Conservation (phyloP, 164 flowering plant species). For the Taxillus chinensis region DNA sequence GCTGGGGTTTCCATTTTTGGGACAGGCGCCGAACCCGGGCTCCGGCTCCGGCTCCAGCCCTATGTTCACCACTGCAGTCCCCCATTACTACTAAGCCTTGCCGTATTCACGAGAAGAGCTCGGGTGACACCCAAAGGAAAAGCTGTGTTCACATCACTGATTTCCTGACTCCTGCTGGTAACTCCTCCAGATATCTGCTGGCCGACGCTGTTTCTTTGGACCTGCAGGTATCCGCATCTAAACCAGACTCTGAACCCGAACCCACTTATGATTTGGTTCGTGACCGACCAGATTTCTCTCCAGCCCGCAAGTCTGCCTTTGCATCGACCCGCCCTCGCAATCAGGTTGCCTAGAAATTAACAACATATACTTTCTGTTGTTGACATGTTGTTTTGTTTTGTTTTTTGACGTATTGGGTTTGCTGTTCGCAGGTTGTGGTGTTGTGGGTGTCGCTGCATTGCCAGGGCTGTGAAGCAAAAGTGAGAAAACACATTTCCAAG, state of each 20-base stretch:
- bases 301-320: constrained; percentile 24
- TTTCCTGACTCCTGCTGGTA: constrained; percentile 20
- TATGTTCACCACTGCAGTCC: constrained; percentile 26
- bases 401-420: background rate
- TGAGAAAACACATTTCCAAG: constrained; percentile 79
- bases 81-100: constrained; percentile 34
- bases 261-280: constrained; percentile 16
- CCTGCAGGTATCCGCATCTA: constrained; percentile 3
- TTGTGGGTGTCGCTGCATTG: constrained; percentile 88
- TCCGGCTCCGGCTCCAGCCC: constrained; percentile 6
- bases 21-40: constrained; percentile 20
- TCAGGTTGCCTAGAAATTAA: constrained; percentile 20
- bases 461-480: constrained; percentile 92
- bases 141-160: constrained; percentile 35
- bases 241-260: constrained; percentile 16
- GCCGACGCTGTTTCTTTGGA: constrained; percentile 32
- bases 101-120: constrained; percentile 26
- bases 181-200: constrained; percentile 48
- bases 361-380: no score
- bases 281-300: constrained; percentile 12
- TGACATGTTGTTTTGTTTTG: background rate
- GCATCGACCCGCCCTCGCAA: constrained; percentile 19
- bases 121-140: constrained; percentile 15
- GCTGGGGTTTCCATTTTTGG: constrained; percentile 20
- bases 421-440: constrained; percentile 59